Evolutionary conservation across 805 yeast species (phyloP), one percentile per base, ranked within the genome.

Genomic region (Monosporozyma unispora): DNA sequence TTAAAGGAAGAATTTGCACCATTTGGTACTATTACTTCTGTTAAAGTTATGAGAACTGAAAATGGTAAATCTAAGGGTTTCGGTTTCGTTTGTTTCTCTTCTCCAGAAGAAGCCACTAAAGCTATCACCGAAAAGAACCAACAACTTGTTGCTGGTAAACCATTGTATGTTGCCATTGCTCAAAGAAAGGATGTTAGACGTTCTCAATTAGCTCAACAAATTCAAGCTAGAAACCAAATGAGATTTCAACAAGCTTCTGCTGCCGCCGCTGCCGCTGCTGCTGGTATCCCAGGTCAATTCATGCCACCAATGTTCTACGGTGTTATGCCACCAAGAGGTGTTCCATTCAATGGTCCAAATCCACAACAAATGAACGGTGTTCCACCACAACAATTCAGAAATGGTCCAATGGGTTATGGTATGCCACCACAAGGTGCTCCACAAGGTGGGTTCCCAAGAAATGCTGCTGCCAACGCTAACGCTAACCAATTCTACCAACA

Each of bases 61-160:
- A 70, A 80, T 54, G 97, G 96, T 63, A 88, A 88, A 75, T 88
- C 97, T 56, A 91, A 87, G 78, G 98, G 98, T 60, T 93, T 93
- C 70, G 99, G 99, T 67, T 93, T 93, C 70, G 99, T 93, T 61
- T 89, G 99, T 76, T 93, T 84, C 85, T 82, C 96, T 50, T 73
- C 93, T 57, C 96, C 98, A 67, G 99, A 93, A 73, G 99, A 93
- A 81, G 99, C 99, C 61, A 87, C 96, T 64, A 89, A 88, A 76
- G 99, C 99, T 58, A 88, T 91, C 70, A 79, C 91, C 62, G 99
- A 91, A 78, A 90, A 91, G 96, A 89, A 91, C 81, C 96, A 89
- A 76, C 86, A 89, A 70, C 85, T 91, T 84, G 81, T 93, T 62
- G 83, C 81, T 61, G 88, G 90, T 69, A 93, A 93, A 80, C 99